Percentiles rank a stretch among this genome's conserved stretches.
Conservation (phyloP, 495 filamentous ascomycete genomes). For the Aspergillus avenaceus region DNA sequence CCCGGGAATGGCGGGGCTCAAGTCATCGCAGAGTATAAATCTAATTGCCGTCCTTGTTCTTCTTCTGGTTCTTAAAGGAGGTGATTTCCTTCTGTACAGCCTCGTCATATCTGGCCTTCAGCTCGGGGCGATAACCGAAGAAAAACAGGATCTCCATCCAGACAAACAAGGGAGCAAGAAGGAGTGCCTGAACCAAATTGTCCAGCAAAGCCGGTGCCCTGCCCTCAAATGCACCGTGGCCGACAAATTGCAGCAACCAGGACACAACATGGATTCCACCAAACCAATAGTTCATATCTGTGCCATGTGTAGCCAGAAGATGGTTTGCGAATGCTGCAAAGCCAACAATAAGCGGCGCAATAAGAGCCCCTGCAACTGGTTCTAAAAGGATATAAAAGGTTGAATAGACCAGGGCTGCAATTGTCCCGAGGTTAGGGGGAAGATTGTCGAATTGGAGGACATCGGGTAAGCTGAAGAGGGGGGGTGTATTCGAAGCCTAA, state of each 20-base stretch:
- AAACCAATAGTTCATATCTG: constrained; percentile 65
- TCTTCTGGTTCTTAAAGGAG: constrained; percentile 36
- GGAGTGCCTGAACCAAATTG: constrained; percentile 83
- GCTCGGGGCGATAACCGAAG: constrained; percentile 83
- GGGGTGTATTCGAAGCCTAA: constrained; percentile 73
- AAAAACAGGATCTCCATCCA: constrained; percentile 94
- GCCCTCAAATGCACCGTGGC: constrained; percentile 86
- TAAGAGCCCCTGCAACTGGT: constrained; percentile 75
- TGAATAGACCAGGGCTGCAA: constrained; percentile 66
- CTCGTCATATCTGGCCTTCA: constrained; percentile 74
- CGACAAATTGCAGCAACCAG: constrained; percentile 87
- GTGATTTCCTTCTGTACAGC: constrained; percentile 62
- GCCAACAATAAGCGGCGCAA: constrained; percentile 69
- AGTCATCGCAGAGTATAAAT: not conserved
- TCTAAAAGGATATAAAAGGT: constrained; percentile 88
- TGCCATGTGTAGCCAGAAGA: constrained; percentile 61
- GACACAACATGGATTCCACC: constrained; percentile 62
- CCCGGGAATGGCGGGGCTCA: not conserved
- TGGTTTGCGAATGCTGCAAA: constrained; percentile 72
- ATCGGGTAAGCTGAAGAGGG: constrained; percentile 65
- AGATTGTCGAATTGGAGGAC: constrained; percentile 70
- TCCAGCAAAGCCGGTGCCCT: constrained; percentile 85
- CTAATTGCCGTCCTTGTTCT: constrained; percentile 15
- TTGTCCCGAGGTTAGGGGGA: constrained; percentile 74
- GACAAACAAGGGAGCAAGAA: constrained; percentile 97